Evolutionary conservation across 352 stramenopile species (phyloP), one percentile per base, ranked within the genome.

Genomic region (Thraustotheca clavata): DNA sequence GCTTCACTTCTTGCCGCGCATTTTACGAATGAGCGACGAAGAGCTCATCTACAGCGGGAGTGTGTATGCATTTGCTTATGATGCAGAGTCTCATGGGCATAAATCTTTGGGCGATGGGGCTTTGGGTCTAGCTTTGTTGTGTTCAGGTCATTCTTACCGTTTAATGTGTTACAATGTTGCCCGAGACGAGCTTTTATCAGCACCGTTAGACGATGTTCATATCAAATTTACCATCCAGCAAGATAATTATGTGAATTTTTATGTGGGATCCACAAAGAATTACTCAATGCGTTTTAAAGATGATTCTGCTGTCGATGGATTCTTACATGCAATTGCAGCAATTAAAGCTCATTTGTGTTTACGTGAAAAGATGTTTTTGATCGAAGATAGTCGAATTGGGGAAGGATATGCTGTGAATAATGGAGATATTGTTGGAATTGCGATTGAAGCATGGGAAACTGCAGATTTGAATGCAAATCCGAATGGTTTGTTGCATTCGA

Each of bases 261-360:
- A 82, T 52, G 75, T 83, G 34, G 60, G 60, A 20, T 63, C 68
- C 43, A 76, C 87, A 55, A 59, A 73, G 16, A 84, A 86, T 69
- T 91, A 75, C 68, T 80, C 83, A 22, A 83, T 91, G 80, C 80
- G 80, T 40, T 91, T 91, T 67, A 79, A 80, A 27, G 83, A 89
- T 59, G 71, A 70, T 0, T 40, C 36, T 8, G 62, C 67, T 6
- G 68, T 74, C 38, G 61, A 67, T 12, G 59, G 50, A 6, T 89
- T 89, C 63, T 71, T 89, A 0, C 55, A 60, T 4, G 77, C 79
- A 1, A 72, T 83, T 3, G 79, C 79, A 31, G 74, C 78, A 31
- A 55, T 73, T 7, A 86, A 86, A 49, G 74, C 80, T 12, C 80
- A 89, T 36, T 47, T 79, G n/a, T 29, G 80, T 4, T 49, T 78